Percentiles rank a stretch among this genome's conserved stretches.
Evolutionary conservation across 331 rosid genomes (phyloP).

Genomic region (Malus hybrid): DNA sequence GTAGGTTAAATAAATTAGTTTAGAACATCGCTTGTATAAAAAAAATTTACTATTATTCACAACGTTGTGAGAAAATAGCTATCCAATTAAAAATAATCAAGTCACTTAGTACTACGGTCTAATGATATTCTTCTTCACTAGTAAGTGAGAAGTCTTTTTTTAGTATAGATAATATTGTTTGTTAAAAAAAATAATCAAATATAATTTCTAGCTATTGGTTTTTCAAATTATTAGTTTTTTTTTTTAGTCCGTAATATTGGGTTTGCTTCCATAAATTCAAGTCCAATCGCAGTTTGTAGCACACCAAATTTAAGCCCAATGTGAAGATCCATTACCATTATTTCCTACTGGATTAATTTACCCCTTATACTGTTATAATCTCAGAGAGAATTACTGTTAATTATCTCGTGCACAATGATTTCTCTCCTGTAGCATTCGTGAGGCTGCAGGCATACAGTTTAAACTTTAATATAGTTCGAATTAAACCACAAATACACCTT

Average conservation of each 20-base stretch:
- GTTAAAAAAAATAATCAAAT: no score
- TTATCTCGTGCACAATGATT: not conserved
- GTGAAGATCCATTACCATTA: not conserved
- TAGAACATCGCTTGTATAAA: not conserved
- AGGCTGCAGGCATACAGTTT: no score
- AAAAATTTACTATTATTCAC: not conserved
- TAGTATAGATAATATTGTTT: no score
- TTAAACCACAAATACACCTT: no score
- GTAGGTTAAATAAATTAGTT: no score
- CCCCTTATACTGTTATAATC: no score
- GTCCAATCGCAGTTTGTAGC: not conserved
- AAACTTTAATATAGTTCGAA: no score
- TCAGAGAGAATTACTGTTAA: not conserved
- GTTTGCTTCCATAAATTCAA: not conserved
- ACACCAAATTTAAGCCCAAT: not conserved
- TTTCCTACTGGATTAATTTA: not conserved
- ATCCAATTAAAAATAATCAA: not conserved
- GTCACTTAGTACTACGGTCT: no score
- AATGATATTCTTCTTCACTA: no score
- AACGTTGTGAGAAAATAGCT: no score
- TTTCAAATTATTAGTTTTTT: not conserved
- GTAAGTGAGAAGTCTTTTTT: no score
- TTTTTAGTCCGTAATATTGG: not conserved
- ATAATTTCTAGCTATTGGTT: no score
- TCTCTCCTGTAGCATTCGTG: not conserved